Conservation (phyloP, 2,329 filamentous ascomycete genomes). For the Claviceps sp. region DNA sequence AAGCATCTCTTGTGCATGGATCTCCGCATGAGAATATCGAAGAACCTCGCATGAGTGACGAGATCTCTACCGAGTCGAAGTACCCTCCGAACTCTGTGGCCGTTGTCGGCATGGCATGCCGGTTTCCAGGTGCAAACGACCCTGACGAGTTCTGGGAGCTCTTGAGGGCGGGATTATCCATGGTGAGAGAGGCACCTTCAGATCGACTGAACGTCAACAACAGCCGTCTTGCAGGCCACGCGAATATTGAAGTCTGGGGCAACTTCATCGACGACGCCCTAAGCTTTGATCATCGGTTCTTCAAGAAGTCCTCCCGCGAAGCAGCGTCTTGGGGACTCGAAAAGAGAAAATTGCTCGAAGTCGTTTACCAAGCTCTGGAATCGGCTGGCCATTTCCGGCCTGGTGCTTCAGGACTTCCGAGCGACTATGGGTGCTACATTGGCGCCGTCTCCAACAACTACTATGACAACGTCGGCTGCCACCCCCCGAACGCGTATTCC, state of each 20-base stretch:
- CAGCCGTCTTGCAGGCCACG: background rate
- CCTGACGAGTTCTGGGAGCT: slow-evolving; percentile 21
- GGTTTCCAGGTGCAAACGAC: slow-evolving; percentile 21
- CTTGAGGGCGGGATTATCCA: background rate
- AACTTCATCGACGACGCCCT: slow-evolving; percentile 46
- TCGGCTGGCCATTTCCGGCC: background rate
- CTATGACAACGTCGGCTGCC: slow-evolving; percentile 1
- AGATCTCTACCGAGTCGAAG: background rate
- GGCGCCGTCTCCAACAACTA: slow-evolving; percentile 4
- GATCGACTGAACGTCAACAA: background rate
- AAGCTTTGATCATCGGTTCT: slow-evolving; percentile 53
- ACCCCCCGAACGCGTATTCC: background rate
- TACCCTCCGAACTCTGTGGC: slow-evolving; percentile 14
- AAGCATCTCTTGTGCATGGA: background rate
- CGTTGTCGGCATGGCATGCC: slow-evolving; percentile 26
- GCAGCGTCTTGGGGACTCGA: slow-evolving; percentile 43
- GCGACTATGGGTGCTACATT: slow-evolving; percentile 2
- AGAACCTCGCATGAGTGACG: background rate
- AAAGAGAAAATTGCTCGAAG: slow-evolving; percentile 1
- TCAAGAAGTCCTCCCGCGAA: slow-evolving; percentile 59
- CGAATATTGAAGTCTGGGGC: background rate
- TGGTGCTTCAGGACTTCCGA: background rate
- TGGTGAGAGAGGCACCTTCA: background rate
- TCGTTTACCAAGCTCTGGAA: background rate
- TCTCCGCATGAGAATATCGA: background rate